A percentile compares a stretch with the other conserved stretches of the same genome.
Evolutionary conservation across 2,329 filamentous ascomycete genomes (phyloP).

Genomic region (Leptoxyphium fumago): DNA sequence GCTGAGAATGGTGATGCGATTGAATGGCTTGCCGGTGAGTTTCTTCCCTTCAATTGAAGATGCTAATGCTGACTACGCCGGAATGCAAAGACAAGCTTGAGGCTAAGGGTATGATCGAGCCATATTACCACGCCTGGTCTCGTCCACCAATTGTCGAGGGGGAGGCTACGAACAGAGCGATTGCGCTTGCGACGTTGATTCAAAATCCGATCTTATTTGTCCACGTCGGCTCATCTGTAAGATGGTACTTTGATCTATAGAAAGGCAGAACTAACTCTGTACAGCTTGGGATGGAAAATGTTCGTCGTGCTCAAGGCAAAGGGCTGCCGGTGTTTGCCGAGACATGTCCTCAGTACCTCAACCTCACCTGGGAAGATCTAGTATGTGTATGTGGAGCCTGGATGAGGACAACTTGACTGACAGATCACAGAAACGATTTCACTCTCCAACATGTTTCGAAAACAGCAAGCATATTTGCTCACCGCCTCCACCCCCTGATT

Average conservation of each 20-base stretch:
- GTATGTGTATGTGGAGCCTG: no score
- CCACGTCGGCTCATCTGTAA: not conserved
- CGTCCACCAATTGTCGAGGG: conserved; percentile 32
- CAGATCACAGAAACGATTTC: no score
- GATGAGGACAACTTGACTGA: no score
- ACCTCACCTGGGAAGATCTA: conserved; percentile 16
- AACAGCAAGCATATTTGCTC: no score
- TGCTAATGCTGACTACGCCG: no score
- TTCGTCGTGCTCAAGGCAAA: conserved; percentile 20
- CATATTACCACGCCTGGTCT: conserved; percentile 33
- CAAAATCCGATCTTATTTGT: conserved; percentile 40
- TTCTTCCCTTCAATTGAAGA: no score
- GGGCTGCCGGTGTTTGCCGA: conserved; percentile 23
- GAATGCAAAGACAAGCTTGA: conserved; percentile 15
- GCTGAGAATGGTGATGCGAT: no score
- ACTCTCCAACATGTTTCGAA: no score
- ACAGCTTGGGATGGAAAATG: conserved; percentile 8
- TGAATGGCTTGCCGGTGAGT: no score
- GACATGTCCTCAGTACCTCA: conserved; percentile 25
- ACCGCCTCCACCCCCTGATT: no score
- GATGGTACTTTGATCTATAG: no score
- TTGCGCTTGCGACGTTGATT: conserved; percentile 34
- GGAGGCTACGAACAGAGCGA: conserved; percentile 37
- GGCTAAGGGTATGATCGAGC: conserved; percentile 24
- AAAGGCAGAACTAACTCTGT: no score